Percentiles rank a stretch among this genome's conserved stretches.
Evolutionary conservation across 352 stramenopile genomes (phyloP).

Genomic region (Phytophthora uliginosa): DNA sequence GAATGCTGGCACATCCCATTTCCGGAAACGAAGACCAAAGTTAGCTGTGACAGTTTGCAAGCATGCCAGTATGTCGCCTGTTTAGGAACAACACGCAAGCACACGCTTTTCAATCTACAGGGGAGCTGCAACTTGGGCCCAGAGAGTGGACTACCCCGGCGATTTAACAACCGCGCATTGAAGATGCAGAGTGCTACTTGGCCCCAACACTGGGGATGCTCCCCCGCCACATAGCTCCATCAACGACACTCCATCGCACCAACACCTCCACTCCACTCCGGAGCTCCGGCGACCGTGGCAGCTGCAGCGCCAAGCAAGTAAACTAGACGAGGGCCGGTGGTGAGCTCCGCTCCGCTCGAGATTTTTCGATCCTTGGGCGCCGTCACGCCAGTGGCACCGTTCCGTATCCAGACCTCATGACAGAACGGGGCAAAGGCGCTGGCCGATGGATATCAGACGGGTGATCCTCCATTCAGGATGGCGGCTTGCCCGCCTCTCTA

Average conservation of each 20-base stretch:
- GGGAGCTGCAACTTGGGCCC: not conserved
- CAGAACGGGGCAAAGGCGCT: not conserved
- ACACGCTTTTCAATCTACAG: not conserved
- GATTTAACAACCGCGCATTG: not conserved
- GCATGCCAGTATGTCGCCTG: not conserved
- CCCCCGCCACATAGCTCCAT: not conserved
- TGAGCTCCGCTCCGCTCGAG: not conserved
- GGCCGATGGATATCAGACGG: not conserved
- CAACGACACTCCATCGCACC: not conserved
- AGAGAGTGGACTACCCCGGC: not conserved
- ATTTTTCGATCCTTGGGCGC: conserved; percentile 1
- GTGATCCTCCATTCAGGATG: conserved; percentile 5
- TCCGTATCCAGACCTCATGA: not conserved
- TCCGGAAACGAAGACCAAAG: not conserved
- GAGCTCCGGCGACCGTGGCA: not conserved
- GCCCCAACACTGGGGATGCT: not conserved
- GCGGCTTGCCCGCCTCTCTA: not conserved
- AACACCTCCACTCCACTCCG: not conserved
- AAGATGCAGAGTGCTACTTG: not conserved
- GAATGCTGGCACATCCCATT: not conserved
- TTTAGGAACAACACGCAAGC: not conserved
- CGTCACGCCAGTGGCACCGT: conserved; percentile 2
- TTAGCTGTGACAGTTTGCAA: not conserved
- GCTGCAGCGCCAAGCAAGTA: not conserved
- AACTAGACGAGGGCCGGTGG: not conserved